phyloP scores from a whole-genome alignment of 1,284 basidiomycete species.

The Pisolithus thermaeus region DNA sequence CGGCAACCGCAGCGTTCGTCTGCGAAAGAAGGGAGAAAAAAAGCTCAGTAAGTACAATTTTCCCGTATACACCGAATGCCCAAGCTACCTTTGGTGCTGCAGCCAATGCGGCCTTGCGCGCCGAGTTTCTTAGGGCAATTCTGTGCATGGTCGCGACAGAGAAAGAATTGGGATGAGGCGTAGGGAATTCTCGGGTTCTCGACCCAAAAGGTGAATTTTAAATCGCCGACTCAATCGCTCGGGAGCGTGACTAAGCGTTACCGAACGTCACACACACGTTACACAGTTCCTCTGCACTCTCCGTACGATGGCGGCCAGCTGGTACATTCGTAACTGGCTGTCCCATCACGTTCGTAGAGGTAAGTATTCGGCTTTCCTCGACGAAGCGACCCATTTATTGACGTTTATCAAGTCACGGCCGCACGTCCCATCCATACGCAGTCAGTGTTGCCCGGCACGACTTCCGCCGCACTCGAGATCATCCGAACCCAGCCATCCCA shows the following conservation, averaged over 20 bases:
- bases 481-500: slow-evolving; percentile 78
- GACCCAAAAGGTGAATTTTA: slow-evolving; percentile 28
- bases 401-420: slow-evolving; percentile 13
- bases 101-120: slow-evolving; percentile 68
- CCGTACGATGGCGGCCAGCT: slow-evolving; percentile 16
- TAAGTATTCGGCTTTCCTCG: slow-evolving; percentile 4
- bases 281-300: slow-evolving; percentile 1
- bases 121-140: slow-evolving; percentile 81
- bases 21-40: slow-evolving; percentile 29
- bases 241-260: slow-evolving; percentile 7
- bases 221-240: slow-evolving; percentile 25
- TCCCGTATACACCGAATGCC: slow-evolving; percentile 12
- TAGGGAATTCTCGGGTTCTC: slow-evolving; percentile 29
- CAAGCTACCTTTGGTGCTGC: slow-evolving; percentile 54
- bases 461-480: slow-evolving; percentile 53
- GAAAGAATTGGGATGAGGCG: slow-evolving; percentile 32
- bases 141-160: slow-evolving; percentile 71
- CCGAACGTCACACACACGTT: slow-evolving; percentile 4
- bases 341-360: slow-evolving; percentile 17
- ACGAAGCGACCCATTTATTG: neutral
- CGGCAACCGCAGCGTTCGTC: slow-evolving; percentile 43
- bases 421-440: slow-evolving; percentile 13
- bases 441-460: slow-evolving; percentile 18
- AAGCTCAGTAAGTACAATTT: slow-evolving; percentile 14
- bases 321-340: slow-evolving; percentile 20